Evolutionary conservation across 1,284 basidiomycete species (phyloP).

Genomic region (Phenoliferia sp.): DNA sequence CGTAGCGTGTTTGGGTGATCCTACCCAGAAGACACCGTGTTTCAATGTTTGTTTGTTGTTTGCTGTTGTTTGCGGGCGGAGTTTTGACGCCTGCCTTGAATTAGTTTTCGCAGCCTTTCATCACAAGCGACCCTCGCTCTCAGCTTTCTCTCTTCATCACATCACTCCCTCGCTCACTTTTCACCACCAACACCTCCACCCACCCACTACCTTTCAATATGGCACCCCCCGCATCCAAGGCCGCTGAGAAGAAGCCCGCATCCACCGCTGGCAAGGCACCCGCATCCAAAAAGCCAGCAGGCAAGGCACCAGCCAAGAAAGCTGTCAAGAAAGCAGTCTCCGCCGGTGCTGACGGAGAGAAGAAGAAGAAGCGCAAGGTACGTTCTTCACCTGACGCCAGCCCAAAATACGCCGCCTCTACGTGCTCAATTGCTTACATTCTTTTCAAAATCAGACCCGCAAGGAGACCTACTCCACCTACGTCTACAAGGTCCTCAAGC

Average conservation of each 20-base stretch:
- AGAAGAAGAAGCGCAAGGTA: constrained; percentile 90
- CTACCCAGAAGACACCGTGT: no score
- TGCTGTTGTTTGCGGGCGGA: no score
- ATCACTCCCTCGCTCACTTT: not conserved
- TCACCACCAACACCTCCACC: not conserved
- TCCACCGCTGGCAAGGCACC: constrained; percentile 44
- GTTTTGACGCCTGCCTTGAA: not conserved
- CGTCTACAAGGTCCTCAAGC: constrained; percentile 60
- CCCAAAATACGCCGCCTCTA: no score
- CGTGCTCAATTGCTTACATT: no score
- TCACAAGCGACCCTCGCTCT: not conserved
- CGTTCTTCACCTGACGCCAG: no score
- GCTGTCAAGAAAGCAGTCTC: constrained; percentile 41
- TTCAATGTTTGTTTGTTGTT: no score
- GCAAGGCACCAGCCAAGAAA: constrained; percentile 73
- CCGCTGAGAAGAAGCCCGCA: constrained; percentile 44
- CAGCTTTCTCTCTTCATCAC: not conserved
- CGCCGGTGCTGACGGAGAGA: constrained; percentile 64
- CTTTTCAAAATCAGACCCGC: no score
- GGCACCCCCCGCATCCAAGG: not conserved
- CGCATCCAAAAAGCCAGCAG: constrained; percentile 65
- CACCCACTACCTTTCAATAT: not conserved
- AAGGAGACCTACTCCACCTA: constrained; percentile 30
- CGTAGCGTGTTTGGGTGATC: no score
- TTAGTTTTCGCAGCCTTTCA: not conserved